Conservation (phyloP, 345 rosid genomes). For the Salix purpurea region DNA sequence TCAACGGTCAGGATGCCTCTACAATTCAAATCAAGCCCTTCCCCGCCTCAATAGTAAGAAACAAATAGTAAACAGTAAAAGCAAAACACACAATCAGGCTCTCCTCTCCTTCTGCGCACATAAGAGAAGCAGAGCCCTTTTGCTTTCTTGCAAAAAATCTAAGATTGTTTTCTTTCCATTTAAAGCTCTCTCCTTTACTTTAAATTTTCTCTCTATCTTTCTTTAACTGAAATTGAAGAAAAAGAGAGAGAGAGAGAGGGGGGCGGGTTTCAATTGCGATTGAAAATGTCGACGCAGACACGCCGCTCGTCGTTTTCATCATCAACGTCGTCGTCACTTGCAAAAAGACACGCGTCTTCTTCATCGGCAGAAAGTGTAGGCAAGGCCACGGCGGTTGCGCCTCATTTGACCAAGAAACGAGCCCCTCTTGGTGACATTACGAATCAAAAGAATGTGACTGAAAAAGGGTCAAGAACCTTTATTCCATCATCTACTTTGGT, state of each 20-base stretch:
- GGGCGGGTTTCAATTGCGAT: neutral
- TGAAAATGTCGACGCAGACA: constrained; percentile 30
- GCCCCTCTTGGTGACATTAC: constrained; percentile 72
- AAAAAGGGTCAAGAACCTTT: constrained; percentile 32
- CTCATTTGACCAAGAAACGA: constrained; percentile 59
- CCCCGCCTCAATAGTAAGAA: constrained; percentile 12
- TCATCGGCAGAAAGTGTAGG: constrained; percentile 40
- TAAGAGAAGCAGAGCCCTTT: neutral
- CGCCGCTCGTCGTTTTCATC: constrained; percentile 44
- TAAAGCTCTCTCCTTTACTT: neutral
- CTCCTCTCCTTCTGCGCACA: neutral
- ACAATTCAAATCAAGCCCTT: neutral
- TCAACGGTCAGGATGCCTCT: constrained; percentile 2
- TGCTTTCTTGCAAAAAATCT: neutral
- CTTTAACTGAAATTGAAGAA: neutral
- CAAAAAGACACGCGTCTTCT: constrained; percentile 43
- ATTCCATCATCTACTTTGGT: constrained; percentile 54
- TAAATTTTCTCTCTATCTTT: neutral
- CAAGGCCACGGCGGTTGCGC: constrained; percentile 30
- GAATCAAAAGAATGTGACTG: constrained; percentile 45
- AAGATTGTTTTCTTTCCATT: neutral
- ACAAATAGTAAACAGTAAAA: constrained; percentile 4
- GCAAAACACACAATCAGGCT: neutral
- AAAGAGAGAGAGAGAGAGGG: neutral
- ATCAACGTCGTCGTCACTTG: constrained; percentile 46